Evolutionary conservation across 2,329 filamentous ascomycete species (phyloP).

Genomic region (Podosphaera xanthii): DNA sequence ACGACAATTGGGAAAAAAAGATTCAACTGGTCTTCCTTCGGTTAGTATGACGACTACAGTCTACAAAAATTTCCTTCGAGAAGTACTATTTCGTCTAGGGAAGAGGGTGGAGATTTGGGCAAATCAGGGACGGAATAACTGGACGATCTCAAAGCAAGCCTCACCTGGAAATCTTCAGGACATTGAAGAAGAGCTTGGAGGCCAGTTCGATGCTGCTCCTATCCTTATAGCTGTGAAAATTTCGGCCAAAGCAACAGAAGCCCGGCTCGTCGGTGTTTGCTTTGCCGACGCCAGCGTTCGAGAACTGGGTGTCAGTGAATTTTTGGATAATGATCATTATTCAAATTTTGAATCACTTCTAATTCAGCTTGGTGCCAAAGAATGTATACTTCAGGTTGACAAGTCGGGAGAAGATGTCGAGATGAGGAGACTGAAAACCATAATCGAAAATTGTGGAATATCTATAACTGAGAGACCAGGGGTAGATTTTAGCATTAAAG

Average conservation of each 20-base stretch:
- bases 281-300: slow-evolving; percentile 94
- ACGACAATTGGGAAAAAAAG: slow-evolving; percentile 64
- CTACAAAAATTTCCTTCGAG: slow-evolving; percentile 83
- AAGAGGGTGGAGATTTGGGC: slow-evolving; percentile 85
- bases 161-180: slow-evolving; percentile 93
- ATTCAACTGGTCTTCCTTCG: slow-evolving; percentile 67
- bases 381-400: slow-evolving; percentile 72
- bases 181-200: slow-evolving; percentile 85
- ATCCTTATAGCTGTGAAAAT: slow-evolving; percentile 93
- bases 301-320: slow-evolving; percentile 90
- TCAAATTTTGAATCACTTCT: slow-evolving; percentile 93
- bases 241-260: slow-evolving; percentile 65
- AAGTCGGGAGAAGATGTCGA: slow-evolving; percentile 67
- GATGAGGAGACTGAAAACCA: slow-evolving; percentile 62
- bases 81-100: slow-evolving; percentile 75
- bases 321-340: slow-evolving; percentile 95
- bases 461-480: slow-evolving; percentile 61
- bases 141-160: slow-evolving; percentile 78
- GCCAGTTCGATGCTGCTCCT: slow-evolving; percentile 69
- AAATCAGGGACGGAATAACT: slow-evolving; percentile 59
- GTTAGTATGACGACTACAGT: slow-evolving; percentile 92
- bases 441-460: slow-evolving; percentile 80
- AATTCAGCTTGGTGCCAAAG: slow-evolving; percentile 87
- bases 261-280: slow-evolving; percentile 74
- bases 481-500: slow-evolving; percentile 63